A percentile compares a stretch with the other conserved stretches of the same genome.
These are phyloP conservation scores for Friedmanniomyces simplex DNA, from an alignment of 495 filamentous ascomycete species.

Conservation along the genomic window DNA sequence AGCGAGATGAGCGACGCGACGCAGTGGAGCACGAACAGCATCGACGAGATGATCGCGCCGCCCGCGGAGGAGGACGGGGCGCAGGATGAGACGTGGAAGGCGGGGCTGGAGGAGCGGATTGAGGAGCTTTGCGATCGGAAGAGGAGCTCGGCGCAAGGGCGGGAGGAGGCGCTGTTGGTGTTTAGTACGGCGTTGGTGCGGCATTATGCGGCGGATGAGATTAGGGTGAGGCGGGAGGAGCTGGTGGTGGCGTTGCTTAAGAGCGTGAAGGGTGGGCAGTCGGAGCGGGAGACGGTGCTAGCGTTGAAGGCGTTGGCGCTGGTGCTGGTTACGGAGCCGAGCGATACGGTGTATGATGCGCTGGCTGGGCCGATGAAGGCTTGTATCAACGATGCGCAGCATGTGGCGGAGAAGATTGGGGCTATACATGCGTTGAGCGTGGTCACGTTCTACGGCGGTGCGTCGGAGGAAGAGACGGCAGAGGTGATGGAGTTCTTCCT, in stretches of 20 bases:
- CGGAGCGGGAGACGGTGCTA: constrained; percentile 59
- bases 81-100: constrained; percentile 47
- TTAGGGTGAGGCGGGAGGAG: constrained; percentile 49
- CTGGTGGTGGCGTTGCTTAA: constrained; percentile 62
- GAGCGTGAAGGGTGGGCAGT: constrained; percentile 60
- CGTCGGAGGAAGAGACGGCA: constrained; percentile 55
- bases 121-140: constrained; percentile 80
- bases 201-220: constrained; percentile 60
- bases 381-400: constrained; percentile 59
- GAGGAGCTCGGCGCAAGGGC: constrained; percentile 65
- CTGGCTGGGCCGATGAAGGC: constrained; percentile 55
- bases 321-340: constrained; percentile 61
- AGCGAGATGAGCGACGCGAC: constrained; percentile 21
- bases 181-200: constrained; percentile 65
- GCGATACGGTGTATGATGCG: constrained; percentile 58
- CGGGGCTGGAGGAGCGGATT: constrained; percentile 60
- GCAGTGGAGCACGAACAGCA: constrained; percentile 28
- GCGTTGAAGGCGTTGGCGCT: constrained; percentile 68
- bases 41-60: constrained; percentile 51
- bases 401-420: constrained; percentile 53
- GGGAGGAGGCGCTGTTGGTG: constrained; percentile 58
- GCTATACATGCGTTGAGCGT: constrained; percentile 67
- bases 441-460: constrained; percentile 69
- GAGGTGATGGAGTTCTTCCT: constrained; percentile 75
- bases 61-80: constrained; percentile 38